Evolutionary conservation across 225 moss, liverwort and hornwort genomes (phyloP).

Genomic region (Marchantia polymorpha): DNA sequence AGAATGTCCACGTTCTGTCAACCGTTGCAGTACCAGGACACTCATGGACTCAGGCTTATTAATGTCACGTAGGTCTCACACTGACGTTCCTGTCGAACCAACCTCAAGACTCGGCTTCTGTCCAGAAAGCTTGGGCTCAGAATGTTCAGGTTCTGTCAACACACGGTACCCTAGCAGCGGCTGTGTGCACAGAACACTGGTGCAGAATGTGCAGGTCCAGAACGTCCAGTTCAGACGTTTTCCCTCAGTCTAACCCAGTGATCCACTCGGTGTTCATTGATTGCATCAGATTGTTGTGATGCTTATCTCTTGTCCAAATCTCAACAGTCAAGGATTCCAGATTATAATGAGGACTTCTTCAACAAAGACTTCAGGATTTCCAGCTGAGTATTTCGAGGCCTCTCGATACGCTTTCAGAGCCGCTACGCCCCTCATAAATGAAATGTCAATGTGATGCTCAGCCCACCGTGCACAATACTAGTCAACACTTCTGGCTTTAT

Average conservation of each 20-base stretch:
- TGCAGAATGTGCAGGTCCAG: background rate
- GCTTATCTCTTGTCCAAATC: background rate
- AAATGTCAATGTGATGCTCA: background rate
- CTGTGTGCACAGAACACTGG: background rate
- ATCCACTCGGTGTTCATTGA: background rate
- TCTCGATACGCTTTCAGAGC: background rate
- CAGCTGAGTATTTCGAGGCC: background rate
- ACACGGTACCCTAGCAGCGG: background rate
- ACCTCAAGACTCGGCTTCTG: too few species aligned
- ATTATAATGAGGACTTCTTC: background rate
- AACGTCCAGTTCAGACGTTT: background rate
- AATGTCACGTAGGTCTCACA: background rate
- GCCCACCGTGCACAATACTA: background rate
- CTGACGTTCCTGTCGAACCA: background rate
- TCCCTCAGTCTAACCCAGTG: background rate
- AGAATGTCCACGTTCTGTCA: background rate
- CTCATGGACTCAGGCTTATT: background rate
- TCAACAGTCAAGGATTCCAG: background rate
- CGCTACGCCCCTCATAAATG: background rate
- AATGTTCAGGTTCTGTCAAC: constrained; percentile 7
- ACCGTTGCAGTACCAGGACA: background rate
- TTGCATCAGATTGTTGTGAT: background rate
- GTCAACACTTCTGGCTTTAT: background rate
- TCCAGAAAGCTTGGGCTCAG: constrained; percentile 3
- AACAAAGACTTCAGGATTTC: background rate